Conservation (phyloP, 2,329 filamentous ascomycete species). For the Cytospora chrysosperma region DNA sequence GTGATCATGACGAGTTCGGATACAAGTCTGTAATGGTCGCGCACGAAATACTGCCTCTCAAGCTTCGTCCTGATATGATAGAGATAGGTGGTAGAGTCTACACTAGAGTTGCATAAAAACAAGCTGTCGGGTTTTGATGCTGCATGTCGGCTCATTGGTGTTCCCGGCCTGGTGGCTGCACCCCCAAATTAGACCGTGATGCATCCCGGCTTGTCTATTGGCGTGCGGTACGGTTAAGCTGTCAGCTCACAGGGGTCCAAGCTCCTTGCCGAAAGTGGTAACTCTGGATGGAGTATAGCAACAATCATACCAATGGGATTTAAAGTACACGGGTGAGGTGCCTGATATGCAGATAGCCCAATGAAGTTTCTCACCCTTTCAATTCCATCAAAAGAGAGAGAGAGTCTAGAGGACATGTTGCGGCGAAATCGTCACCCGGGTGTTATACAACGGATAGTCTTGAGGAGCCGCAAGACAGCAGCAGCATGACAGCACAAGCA, state of each 20-base stretch:
- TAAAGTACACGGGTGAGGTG: no score
- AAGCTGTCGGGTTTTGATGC: not conserved
- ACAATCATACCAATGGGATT: no score
- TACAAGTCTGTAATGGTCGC: not conserved
- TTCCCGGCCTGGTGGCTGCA: conserved; percentile 4
- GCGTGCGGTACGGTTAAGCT: not conserved
- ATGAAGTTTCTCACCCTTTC: no score
- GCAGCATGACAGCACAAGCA: not conserved
- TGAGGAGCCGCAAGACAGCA: not conserved
- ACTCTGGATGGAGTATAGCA: not conserved
- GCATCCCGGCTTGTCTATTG: not conserved
- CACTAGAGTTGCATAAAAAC: no score
- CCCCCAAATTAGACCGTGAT: conserved; percentile 5
- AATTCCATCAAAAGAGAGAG: no score
- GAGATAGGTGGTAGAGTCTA: not conserved
- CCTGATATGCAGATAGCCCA: no score
- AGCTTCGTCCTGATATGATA: not conserved
- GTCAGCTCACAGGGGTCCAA: conserved; percentile 6
- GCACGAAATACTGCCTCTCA: not conserved
- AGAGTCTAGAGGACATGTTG: not conserved
- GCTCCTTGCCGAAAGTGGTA: conserved; percentile 16
- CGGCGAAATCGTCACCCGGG: not conserved
- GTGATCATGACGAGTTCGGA: not conserved
- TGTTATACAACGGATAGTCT: not conserved
- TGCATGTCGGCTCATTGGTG: not conserved